A percentile compares a stretch with the other conserved stretches of the same genome.
phyloP scores from a whole-genome alignment of 2,329 filamentous ascomycete genomes.

The Zopfia rhizophila region DNA sequence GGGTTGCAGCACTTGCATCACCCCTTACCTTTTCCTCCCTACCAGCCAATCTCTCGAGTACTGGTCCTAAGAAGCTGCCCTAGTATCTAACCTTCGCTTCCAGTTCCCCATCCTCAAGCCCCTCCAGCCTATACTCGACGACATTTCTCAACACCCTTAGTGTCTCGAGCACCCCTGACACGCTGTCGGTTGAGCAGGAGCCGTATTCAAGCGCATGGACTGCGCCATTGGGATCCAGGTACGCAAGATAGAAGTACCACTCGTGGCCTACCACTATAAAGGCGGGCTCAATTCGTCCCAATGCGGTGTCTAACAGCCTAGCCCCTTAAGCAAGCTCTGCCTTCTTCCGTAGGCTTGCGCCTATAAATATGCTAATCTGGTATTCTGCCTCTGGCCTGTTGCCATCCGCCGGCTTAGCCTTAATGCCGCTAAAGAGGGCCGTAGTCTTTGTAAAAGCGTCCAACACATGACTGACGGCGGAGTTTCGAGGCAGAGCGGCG shows the following conservation, averaged over 20 bases:
- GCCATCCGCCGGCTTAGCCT: conserved; percentile 18
- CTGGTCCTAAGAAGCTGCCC: conserved; percentile 15
- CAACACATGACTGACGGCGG: background rate
- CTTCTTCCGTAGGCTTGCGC: conserved; percentile 23
- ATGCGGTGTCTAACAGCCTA: conserved; percentile 11
- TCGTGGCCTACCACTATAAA: conserved; percentile 20
- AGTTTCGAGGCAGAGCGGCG: too few species aligned
- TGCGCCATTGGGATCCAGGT: conserved; percentile 11
- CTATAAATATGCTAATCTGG: too few species aligned
- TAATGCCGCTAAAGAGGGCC: conserved; percentile 10
- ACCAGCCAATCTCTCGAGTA: conserved; percentile 17
- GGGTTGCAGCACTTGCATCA: too few species aligned
- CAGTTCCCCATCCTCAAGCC: conserved; percentile 9
- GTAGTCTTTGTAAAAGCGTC: conserved; percentile 10
- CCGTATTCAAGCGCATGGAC: conserved; percentile 18
- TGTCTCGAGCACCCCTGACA: conserved; percentile 16
- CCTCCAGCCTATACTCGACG: conserved; percentile 18
- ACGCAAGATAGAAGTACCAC: conserved; percentile 20
- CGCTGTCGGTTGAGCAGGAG: conserved; percentile 11
- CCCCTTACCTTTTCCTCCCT: too few species aligned
- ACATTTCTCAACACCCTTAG: conserved; percentile 20
- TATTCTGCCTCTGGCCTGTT: too few species aligned
- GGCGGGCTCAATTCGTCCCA: conserved; percentile 20
- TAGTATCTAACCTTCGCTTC: too few species aligned
- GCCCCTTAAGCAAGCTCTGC: conserved; percentile 10